These are phyloP conservation scores for Colletotrichum nymphaeae DNA, from an alignment of 2,329 filamentous ascomycete species.

Conservation along the genomic window DNA sequence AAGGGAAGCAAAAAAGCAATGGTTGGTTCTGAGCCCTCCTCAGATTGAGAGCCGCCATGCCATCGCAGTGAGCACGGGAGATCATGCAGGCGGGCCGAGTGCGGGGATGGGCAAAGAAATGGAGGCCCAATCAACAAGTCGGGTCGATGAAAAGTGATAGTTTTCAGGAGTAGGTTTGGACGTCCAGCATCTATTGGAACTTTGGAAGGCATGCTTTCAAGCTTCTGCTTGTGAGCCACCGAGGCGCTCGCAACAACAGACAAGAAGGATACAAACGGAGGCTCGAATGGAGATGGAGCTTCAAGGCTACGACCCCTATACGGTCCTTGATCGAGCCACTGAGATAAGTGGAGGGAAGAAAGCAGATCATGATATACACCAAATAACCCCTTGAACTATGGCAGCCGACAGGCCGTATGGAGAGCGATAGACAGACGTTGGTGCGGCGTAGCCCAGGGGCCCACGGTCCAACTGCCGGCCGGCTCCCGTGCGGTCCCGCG, in stretches of 20 bases:
- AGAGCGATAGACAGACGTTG: not conserved
- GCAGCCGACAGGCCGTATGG: not conserved
- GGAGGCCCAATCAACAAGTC: not conserved
- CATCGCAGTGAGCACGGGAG: constrained; percentile 1
- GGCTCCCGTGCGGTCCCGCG: constrained; percentile 1
- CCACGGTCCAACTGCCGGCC: not conserved
- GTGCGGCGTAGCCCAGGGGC: not conserved
- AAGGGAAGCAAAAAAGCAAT: constrained; percentile 1
- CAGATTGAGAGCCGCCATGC: not conserved
- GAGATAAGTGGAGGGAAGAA: not conserved
- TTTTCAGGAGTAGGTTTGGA: not conserved
- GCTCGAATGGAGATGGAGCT: not conserved
- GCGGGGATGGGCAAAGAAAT: not conserved
- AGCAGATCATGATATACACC: constrained; percentile 16
- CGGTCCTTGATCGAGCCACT: not conserved
- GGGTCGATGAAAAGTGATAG: not conserved
- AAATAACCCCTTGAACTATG: not conserved
- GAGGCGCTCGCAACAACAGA: not conserved
- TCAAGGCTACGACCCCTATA: not conserved
- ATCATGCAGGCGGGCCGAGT: constrained; percentile 1
- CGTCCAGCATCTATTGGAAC: not conserved
- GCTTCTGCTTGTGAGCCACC: not conserved
- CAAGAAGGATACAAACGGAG: not conserved
- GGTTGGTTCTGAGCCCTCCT: not conserved
- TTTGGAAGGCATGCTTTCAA: not conserved